phyloP scores from a whole-genome alignment of 164 flowering plant genomes.

The Vitis cinerea region DNA sequence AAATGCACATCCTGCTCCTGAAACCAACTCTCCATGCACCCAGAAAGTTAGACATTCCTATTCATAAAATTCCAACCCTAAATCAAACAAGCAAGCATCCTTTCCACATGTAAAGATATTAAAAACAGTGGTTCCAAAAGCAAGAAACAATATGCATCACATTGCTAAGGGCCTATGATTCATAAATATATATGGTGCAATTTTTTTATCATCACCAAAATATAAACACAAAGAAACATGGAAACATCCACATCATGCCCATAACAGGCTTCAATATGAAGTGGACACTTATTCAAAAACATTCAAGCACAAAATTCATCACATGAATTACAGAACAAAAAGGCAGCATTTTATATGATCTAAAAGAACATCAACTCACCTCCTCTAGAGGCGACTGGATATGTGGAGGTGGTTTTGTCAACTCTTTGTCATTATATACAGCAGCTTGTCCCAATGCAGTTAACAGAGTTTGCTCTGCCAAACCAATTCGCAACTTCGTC shows the following conservation, averaged over 20 bases:
- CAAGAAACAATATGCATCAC: neutral
- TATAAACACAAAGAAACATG: neutral
- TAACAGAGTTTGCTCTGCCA: slow-evolving; percentile 91
- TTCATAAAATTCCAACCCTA: slow-evolving; percentile 2
- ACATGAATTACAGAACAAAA: neutral
- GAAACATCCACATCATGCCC: neutral
- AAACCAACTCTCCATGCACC: neutral
- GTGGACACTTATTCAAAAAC: neutral
- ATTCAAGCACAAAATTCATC: neutral
- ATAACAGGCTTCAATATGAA: neutral
- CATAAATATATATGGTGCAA: too few species aligned
- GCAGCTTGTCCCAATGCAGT: slow-evolving; percentile 92
- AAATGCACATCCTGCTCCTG: neutral
- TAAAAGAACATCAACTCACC: slow-evolving; percentile 40
- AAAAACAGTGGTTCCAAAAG: neutral
- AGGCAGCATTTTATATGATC: neutral
- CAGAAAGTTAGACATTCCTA: neutral
- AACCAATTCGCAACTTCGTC: slow-evolving; percentile 88
- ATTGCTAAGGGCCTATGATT: neutral
- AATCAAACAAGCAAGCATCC: neutral
- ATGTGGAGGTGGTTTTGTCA: slow-evolving; percentile 46
- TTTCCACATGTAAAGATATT: neutral
- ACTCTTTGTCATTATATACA: slow-evolving; percentile 64
- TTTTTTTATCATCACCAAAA: too few species aligned
- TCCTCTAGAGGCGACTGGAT: slow-evolving; percentile 78